These are phyloP conservation scores for Lepidium aucheri DNA, from an alignment of 345 rosid genomes.

Conservation along the genomic window DNA sequence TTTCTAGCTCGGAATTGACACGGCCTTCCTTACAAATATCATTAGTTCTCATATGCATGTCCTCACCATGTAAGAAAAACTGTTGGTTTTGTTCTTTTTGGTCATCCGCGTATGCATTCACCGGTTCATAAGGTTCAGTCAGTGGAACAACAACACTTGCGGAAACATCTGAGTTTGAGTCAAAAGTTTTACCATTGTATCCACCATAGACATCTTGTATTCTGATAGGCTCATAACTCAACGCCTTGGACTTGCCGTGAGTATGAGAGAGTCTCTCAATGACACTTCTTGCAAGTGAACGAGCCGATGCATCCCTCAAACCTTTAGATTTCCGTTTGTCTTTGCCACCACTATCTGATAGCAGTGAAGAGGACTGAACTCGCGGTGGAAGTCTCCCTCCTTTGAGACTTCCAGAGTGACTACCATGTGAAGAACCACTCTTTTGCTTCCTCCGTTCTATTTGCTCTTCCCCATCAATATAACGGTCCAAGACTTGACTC, in stretches of 20 bases:
- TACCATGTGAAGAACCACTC: constrained; percentile 32
- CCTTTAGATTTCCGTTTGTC: constrained; percentile 50
- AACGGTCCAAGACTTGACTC: constrained; percentile 73
- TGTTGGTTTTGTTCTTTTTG: constrained; percentile 24
- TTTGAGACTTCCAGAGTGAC: constrained; percentile 34
- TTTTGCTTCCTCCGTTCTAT: constrained; percentile 43
- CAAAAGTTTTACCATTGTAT: constrained; percentile 31
- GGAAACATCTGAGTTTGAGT: constrained; percentile 36
- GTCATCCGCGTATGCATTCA: constrained; percentile 20
- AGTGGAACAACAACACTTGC: constrained; percentile 28
- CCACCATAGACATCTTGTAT: constrained; percentile 59
- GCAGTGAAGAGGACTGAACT: constrained; percentile 46
- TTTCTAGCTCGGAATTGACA: constrained; percentile 38
- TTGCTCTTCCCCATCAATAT: constrained; percentile 85
- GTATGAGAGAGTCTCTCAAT: constrained; percentile 69
- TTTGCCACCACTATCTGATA: constrained; percentile 37
- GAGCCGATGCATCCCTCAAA: constrained; percentile 66
- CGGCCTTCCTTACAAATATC: constrained; percentile 31
- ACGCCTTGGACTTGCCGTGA: constrained; percentile 40
- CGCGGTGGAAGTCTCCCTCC: constrained; percentile 52
- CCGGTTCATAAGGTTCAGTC: constrained; percentile 33
- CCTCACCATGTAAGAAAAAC: constrained; percentile 29
- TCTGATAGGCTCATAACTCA: constrained; percentile 46
- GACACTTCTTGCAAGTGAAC: constrained; percentile 75
- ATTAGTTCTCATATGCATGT: constrained; percentile 21